Percentiles rank a stretch among this genome's conserved stretches.
Evolutionary conservation across 192 early-diverging fungal species (phyloP).

Genomic region (Backusella morwellensis): DNA sequence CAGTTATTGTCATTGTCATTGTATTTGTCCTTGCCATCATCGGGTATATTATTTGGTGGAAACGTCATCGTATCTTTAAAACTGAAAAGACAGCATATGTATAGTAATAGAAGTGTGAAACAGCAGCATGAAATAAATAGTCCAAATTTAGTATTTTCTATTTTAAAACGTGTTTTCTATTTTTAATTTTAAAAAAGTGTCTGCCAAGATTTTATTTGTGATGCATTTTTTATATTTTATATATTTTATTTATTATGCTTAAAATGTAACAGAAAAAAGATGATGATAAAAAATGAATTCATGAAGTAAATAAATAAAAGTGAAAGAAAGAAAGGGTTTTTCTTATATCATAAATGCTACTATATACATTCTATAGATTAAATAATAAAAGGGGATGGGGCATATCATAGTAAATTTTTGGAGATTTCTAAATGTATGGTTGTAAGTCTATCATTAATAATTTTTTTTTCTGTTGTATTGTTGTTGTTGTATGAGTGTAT

Average conservation of each 20-base stretch:
- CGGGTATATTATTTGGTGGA: slow-evolving; percentile 12
- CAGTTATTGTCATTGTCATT: slow-evolving; percentile 45
- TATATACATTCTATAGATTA: slow-evolving; percentile 6
- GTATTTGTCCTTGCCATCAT: slow-evolving; percentile 31
- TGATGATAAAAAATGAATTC: neutral
- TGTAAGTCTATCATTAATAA: neutral
- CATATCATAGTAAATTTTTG: slow-evolving; percentile 1
- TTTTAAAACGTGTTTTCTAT: slow-evolving; percentile 4
- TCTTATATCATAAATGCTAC: neutral
- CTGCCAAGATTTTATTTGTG: neutral
- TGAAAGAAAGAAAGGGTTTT: neutral
- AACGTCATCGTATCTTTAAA: slow-evolving; percentile 10
- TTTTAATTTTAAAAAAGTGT: neutral
- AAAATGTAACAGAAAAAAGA: neutral
- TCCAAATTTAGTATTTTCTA: neutral
- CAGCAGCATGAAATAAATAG: neutral
- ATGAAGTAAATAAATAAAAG: slow-evolving; percentile 1
- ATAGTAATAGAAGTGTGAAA: neutral
- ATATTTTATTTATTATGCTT: neutral
- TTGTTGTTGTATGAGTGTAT: neutral
- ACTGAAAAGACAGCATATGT: neutral
- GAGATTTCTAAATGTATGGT: neutral
- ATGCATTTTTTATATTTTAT: neutral
- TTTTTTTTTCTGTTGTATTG: slow-evolving; percentile 8
- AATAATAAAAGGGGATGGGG: slow-evolving; percentile 1